Evolutionary conservation across 2,329 filamentous ascomycete species (phyloP), one percentile per base, ranked within the genome.

Genomic region (Pseudogymnoascus sp.): DNA sequence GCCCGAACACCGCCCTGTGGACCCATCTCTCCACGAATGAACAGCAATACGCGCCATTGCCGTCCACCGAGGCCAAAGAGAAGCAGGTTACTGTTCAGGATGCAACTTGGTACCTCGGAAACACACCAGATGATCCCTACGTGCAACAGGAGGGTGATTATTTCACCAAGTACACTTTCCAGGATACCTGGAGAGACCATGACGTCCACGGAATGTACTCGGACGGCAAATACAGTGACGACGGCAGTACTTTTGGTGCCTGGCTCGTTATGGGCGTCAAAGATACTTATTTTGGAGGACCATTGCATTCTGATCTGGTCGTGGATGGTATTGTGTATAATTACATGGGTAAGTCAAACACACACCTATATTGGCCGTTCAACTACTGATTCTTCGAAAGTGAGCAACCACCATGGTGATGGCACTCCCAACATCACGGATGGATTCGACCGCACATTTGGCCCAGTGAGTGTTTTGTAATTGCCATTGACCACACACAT

Each of bases 311-410:
- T 0, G 85, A 87, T 67, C 73, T 88, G 5, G 80, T 80, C 0
- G 85, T 87, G 0, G 85, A 87, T 66, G 84, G 84, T 0, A 86
- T 87, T 55, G 78, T 87, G 0, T 87, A 87, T 70, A 86, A 88
- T 68, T 88, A 87, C 68, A 80, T 83, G 39, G 70, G 72, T 72
- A 61, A 64, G 66, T 67, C 16, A 39, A 16, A 19, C 45, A 37
- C 45, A 37, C 33, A 29, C 14, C 35, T 11, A 10, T n/a, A 5
- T 52, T 11, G 23, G 29, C 41, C 10, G 49, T 23, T 19, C 0
- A 61, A 45, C 61, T 63, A 37, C 67, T 70, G 59, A 72, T 63
- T 60, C 16, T 38, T 23, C 6, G 14, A 35, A 73, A 71, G 79
- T 81, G 5, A 84, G 81, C 0, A 87, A 86, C 64, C 84, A 87